Base-by-base conservation (phyloP, 2,329 filamentous ascomycete species). In the Apiospora saccharicola region DNA sequence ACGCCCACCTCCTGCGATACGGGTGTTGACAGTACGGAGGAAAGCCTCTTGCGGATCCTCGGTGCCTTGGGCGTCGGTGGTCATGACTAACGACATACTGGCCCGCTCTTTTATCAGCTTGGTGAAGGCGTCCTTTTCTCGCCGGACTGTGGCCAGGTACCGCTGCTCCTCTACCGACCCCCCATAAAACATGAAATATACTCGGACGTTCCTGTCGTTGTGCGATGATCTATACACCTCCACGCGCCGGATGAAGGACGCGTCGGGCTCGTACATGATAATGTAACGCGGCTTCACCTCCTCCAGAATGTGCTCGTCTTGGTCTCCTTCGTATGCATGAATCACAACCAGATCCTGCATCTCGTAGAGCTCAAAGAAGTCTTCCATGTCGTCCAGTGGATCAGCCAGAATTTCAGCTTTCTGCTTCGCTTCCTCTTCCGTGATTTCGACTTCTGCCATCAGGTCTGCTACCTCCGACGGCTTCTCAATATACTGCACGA, bases 251-350 rank as follows among this genome's bases (percentile, higher is more conserved):
- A 98, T 98, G 81, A 99, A 99, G 3, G 96, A 92, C 3, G 96
- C 91, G 76, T 98, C 95, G 0, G 96, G 96, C 80, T 98, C 96
- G 82, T 98, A 99, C 96, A 99, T 98, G 84, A 99, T 93, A 73
- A 99, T 94, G 82, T 98, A 98, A 73, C 94, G 91, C 46, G 96
- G 96, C 79, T 94, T 95, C 72, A 96, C 88, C 82, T 99, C 96
- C 81, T 99, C 96, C 1, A 99, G 88, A n/a, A 98, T 89, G 80
- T 97, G 94, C 80, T 98, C 96, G 81, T 99, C 96, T 85, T 96
- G 93, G 80, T 98, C 96, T 14, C 95, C 95, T 73, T 98, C 95
- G 80, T 98, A 99, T 0, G 96, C 93, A 81, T 98, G 96, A 24
- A 98, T 88, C 53, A 98, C 90, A 16, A 98, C 88, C 26, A 98